phyloP scores from a whole-genome alignment of 805 yeast genomes.

The Lachancea waltii region DNA sequence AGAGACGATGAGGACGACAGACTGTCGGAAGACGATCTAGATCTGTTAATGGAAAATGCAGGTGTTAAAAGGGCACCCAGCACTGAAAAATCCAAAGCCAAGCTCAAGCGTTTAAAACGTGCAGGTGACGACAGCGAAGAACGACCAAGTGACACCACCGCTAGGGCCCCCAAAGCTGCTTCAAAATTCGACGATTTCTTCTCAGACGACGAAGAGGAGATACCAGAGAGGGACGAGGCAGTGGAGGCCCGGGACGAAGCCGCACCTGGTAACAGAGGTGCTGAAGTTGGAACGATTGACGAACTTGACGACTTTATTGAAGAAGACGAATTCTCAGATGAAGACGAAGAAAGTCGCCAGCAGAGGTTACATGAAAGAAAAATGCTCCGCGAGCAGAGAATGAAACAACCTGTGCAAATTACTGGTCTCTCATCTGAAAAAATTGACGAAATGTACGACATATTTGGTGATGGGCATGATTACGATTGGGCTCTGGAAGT shows the following conservation, averaged over 20 bases:
- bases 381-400: slow-evolving; percentile 35
- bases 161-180: slow-evolving; percentile 13
- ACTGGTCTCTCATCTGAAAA: slow-evolving; percentile 77
- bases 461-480: slow-evolving; percentile 95
- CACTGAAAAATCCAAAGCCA: slow-evolving; percentile 38
- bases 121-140: slow-evolving; percentile 44
- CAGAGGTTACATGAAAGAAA: slow-evolving; percentile 32
- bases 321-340: slow-evolving; percentile 93
- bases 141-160: slow-evolving; percentile 15
- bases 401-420: slow-evolving; percentile 50
- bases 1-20: slow-evolving; percentile 51
- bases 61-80: slow-evolving; percentile 53
- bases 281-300: slow-evolving; percentile 43
- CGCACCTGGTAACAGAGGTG: slow-evolving; percentile 32
- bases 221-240: slow-evolving; percentile 18
- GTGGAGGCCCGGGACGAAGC: slow-evolving; percentile 4
- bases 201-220: slow-evolving; percentile 37
- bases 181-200: slow-evolving; percentile 37
- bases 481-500: slow-evolving; percentile 97
- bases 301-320: slow-evolving; percentile 97
- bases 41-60: slow-evolving; percentile 81
- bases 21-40: slow-evolving; percentile 92
- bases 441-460: slow-evolving; percentile 86
- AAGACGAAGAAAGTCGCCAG: slow-evolving; percentile 48
- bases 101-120: slow-evolving; percentile 76